Conservation (phyloP, 805 yeast genomes). For the Kodamaea hsintzibuensis region DNA sequence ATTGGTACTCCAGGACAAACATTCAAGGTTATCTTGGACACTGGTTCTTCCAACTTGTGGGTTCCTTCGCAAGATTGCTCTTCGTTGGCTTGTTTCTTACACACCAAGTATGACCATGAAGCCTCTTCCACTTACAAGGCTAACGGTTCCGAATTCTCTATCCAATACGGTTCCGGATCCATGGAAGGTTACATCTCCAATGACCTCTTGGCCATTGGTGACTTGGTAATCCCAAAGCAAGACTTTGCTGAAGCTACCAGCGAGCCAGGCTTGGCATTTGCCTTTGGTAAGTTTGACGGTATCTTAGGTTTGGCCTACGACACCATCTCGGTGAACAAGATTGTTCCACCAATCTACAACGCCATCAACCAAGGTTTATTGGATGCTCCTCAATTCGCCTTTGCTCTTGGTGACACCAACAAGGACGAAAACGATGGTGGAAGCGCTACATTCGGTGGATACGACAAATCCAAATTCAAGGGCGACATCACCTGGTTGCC, state of each 20-base stretch:
- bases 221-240: constrained; percentile 79
- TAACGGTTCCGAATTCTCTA: constrained; percentile 83
- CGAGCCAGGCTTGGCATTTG: constrained; percentile 97
- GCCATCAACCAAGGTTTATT: constrained; percentile 81
- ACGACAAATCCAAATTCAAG: constrained; percentile 68
- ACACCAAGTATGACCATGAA: constrained; percentile 84
- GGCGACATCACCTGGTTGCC: constrained; percentile 96
- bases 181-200: constrained; percentile 90
- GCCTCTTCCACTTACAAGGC: constrained; percentile 80
- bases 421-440: constrained; percentile 76
- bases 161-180: constrained; percentile 91
- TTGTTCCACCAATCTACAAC: constrained; percentile 92
- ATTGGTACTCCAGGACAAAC: constrained; percentile 92
- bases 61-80: constrained; percentile 88
- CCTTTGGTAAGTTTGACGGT: constrained; percentile 98
- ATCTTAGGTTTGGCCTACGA: constrained; percentile 93
- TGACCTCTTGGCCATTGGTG: constrained; percentile 81
- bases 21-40: constrained; percentile 92
- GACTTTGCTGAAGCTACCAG: constrained; percentile 96
- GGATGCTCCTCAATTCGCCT: constrained; percentile 84
- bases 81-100: constrained; percentile 93
- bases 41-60: constrained; percentile 98
- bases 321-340: constrained; percentile 82
- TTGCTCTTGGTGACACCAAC: constrained; percentile 80
- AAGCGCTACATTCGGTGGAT: constrained; percentile 93